Evolutionary conservation across 352 stramenopile genomes (phyloP).

Genomic region (Thalassiosira ordinaria): DNA sequence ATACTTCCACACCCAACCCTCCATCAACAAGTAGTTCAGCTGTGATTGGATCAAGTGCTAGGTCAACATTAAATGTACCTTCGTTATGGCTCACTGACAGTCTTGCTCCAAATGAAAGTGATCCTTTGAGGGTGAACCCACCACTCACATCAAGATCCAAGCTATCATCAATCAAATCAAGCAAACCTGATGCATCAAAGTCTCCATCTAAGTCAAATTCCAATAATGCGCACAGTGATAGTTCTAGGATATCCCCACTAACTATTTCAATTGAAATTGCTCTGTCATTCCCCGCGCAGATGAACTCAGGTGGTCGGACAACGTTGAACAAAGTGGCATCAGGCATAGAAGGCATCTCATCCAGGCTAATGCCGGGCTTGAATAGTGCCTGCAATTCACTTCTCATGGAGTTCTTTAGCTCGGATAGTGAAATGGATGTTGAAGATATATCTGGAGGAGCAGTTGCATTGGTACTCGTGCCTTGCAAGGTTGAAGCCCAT

Average conservation of each 20-base stretch:
- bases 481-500: slow-evolving; percentile 17
- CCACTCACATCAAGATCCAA: slow-evolving; percentile 26
- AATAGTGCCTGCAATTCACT: slow-evolving; percentile 19
- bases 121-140: slow-evolving; percentile 17
- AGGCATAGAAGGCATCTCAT: slow-evolving; percentile 19
- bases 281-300: slow-evolving; percentile 42
- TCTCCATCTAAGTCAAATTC: slow-evolving; percentile 31
- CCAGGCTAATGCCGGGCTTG: slow-evolving; percentile 1
- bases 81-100: slow-evolving; percentile 4
- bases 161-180: slow-evolving; percentile 26
- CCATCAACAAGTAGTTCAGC: slow-evolving; percentile 21
- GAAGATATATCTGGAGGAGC: background rate
- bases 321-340: slow-evolving; percentile 31
- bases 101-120: slow-evolving; percentile 35
- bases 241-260: background rate
- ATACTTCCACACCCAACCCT: slow-evolving; percentile 6
- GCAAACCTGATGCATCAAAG: slow-evolving; percentile 19
- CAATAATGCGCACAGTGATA: slow-evolving; percentile 49
- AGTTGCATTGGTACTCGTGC: slow-evolving; percentile 1
- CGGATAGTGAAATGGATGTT: slow-evolving; percentile 27
- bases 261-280: slow-evolving; percentile 48
- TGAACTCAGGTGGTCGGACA: background rate
- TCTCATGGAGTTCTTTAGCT: slow-evolving; percentile 34
- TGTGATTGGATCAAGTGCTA: slow-evolving; percentile 49
- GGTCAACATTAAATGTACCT: background rate